Percentiles rank a stretch among this genome's conserved stretches.
phyloP scores from a whole-genome alignment of 2,329 filamentous ascomycete genomes.

The Diaporthe vexans region DNA sequence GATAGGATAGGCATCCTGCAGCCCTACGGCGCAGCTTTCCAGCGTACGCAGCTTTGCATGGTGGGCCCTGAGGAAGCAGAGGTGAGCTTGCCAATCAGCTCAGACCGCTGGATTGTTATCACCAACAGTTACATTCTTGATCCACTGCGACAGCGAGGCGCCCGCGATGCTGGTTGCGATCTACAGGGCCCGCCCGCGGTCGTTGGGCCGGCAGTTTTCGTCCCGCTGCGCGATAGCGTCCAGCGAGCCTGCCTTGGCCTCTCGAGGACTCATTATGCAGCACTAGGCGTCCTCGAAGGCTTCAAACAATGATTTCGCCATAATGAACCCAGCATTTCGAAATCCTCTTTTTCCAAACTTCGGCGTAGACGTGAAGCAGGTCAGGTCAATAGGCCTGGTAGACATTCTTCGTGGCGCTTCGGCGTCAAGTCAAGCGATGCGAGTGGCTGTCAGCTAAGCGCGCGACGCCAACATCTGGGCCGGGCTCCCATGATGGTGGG shows the following conservation, averaged over 20 bases:
- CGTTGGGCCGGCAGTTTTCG: neutral
- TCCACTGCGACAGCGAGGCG: slow-evolving; percentile 20
- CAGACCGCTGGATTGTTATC: neutral
- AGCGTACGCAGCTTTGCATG: neutral
- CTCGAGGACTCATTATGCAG: neutral
- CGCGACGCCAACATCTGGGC: slow-evolving; percentile 16
- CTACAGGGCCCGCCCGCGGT: neutral
- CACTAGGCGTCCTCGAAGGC: too few species aligned
- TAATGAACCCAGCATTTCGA: neutral
- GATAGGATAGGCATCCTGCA: neutral
- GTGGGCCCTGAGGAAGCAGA: neutral
- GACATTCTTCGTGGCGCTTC: slow-evolving; percentile 18
- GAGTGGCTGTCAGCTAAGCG: slow-evolving; percentile 27
- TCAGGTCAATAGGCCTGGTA: neutral
- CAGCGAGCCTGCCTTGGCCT: neutral
- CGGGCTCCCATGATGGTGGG: slow-evolving; percentile 6
- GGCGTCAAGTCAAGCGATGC: slow-evolving; percentile 30
- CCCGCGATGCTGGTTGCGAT: slow-evolving; percentile 23
- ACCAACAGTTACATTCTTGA: slow-evolving; percentile 10
- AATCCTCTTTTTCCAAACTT: neutral
- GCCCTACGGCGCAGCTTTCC: slow-evolving; percentile 29
- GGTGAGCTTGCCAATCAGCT: neutral
- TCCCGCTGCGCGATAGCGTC: neutral
- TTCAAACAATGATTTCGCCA: neutral
- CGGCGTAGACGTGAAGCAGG: neutral